Evolutionary conservation across 768 basidiomycete genomes (phyloP).

Genomic region (Hygrophoropsis aurantiaca): DNA sequence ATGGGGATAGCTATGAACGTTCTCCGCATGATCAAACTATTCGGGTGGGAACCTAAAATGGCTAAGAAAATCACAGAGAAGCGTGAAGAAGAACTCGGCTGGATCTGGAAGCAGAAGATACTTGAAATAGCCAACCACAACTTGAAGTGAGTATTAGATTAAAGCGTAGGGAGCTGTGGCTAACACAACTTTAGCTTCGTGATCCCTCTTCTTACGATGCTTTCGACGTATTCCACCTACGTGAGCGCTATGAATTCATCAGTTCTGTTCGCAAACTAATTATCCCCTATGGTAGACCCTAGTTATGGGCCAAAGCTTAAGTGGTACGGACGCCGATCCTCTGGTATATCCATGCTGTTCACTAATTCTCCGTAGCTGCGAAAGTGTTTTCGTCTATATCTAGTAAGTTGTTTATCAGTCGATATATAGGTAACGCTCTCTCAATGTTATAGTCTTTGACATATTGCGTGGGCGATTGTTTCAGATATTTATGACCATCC

Average conservation of each 20-base stretch:
- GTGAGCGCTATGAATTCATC: conserved; percentile 28
- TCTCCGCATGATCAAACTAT: conserved; percentile 69
- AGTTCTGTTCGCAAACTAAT: background rate
- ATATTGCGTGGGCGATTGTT: conserved; percentile 52
- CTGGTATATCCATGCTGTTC: background rate
- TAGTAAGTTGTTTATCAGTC: too few species aligned
- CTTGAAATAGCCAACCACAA: conserved; percentile 43
- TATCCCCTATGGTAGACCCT: background rate
- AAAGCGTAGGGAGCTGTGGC: background rate
- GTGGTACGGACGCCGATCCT: background rate
- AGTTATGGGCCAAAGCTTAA: conserved; percentile 1
- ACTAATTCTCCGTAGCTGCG: conserved; percentile 23
- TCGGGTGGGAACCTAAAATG: conserved; percentile 65
- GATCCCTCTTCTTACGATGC: conserved; percentile 66
- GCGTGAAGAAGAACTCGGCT: conserved; percentile 59
- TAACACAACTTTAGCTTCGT: conserved; percentile 39
- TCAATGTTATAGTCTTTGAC: conserved; percentile 56
- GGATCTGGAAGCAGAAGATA: conserved; percentile 53
- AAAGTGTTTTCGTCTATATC: conserved; percentile 37
- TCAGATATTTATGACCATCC: conserved; percentile 28
- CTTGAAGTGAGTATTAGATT: conserved; percentile 7
- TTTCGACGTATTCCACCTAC: conserved; percentile 60
- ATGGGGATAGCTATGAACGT: conserved; percentile 46
- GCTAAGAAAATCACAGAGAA: conserved; percentile 50
- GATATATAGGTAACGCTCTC: too few species aligned